Conservation (phyloP, 495 filamentous ascomycete species). For the Annulohypoxylon stygium region DNA sequence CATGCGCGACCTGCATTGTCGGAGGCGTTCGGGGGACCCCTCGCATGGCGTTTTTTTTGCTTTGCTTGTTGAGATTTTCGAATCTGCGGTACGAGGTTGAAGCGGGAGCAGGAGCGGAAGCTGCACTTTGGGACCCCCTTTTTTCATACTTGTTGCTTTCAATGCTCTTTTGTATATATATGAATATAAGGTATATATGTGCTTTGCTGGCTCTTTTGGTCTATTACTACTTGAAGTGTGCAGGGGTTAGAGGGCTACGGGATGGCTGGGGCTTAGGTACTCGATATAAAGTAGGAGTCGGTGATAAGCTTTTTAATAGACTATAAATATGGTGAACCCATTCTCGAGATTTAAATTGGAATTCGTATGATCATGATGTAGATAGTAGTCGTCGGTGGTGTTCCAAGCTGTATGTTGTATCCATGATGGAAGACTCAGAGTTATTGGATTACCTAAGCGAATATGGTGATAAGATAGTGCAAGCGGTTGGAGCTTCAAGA, state of each 20-base stretch:
- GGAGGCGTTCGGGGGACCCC: slow-evolving; percentile 44
- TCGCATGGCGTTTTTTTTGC: slow-evolving; percentile 18
- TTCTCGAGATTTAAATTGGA: not conserved
- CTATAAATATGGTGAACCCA: not conserved
- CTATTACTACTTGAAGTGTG: not conserved
- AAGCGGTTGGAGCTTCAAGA: not conserved
- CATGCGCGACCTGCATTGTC: slow-evolving; percentile 45
- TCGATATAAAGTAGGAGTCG: not conserved
- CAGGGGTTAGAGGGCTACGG: not conserved
- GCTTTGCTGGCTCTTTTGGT: not conserved
- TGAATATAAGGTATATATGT: slow-evolving; percentile 5
- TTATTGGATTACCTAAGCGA: slow-evolving; percentile 10
- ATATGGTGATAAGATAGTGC: slow-evolving; percentile 23
- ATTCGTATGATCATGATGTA: not conserved
- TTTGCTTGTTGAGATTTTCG: not conserved
- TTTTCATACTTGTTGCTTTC: not conserved
- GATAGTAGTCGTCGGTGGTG: not conserved
- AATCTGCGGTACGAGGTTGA: slow-evolving; percentile 6
- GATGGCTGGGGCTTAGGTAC: not conserved
- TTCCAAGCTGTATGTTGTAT: not conserved
- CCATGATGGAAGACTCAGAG: not conserved
- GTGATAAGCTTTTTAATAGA: not conserved
- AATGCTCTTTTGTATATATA: slow-evolving; percentile 10
- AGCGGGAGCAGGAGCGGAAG: not conserved
- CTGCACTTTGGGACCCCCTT: not conserved